phyloP scores from a whole-genome alignment of 441 rosid genomes.

The Populus hybrid region DNA sequence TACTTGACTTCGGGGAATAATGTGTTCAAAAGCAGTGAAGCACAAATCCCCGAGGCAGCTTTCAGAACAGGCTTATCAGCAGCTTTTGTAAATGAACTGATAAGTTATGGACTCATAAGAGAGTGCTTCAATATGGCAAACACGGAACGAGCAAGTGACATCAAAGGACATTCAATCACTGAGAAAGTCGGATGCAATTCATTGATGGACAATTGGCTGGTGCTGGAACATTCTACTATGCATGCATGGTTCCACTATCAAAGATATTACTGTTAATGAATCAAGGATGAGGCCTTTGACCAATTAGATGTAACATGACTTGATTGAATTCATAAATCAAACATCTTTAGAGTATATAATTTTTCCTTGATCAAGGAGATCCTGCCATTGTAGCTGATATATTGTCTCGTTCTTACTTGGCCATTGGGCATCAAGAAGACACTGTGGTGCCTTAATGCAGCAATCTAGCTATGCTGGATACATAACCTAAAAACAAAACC shows the following conservation, averaged over 20 bases:
- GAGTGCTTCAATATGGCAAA: not conserved
- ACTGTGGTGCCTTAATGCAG: not conserved
- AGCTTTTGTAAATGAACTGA: not conserved
- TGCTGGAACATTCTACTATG: too few species aligned
- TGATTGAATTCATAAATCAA: not conserved
- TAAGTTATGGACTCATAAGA: not conserved
- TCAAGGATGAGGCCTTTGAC: too few species aligned
- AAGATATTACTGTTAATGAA: too few species aligned
- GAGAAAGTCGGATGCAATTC: not conserved
- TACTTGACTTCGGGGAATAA: constrained; percentile 23
- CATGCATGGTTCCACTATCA: too few species aligned
- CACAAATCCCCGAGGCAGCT: too few species aligned
- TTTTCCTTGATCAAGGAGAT: not conserved
- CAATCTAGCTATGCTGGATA: not conserved
- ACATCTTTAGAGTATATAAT: not conserved
- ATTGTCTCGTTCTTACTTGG: too few species aligned
- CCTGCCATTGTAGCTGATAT: not conserved
- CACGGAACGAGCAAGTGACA: not conserved
- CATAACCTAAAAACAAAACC: too few species aligned
- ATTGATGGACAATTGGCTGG: not conserved
- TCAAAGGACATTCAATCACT: not conserved
- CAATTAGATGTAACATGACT: not conserved
- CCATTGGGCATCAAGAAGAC: not conserved
- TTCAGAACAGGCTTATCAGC: not conserved
- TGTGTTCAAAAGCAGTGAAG: too few species aligned